Evolutionary conservation across 2,329 filamentous ascomycete genomes (phyloP).

Genomic region (Penicillium polonicum): DNA sequence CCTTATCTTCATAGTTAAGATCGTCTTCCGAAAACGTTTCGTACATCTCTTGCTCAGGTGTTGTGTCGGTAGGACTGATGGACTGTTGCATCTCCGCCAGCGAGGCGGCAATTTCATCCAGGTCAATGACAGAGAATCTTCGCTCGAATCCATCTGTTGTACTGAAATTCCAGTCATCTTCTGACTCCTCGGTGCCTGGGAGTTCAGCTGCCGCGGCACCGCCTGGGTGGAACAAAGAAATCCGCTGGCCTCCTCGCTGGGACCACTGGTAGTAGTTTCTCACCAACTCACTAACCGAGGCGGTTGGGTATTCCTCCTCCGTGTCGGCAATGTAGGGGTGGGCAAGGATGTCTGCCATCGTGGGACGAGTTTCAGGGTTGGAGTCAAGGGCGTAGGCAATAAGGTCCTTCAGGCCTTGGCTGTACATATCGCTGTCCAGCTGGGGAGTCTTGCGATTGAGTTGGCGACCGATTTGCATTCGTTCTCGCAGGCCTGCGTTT

Average conservation of each 20-base stretch:
- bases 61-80: slow-evolving; percentile 32
- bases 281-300: slow-evolving; percentile 46
- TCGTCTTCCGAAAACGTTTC: slow-evolving; percentile 35
- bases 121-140: slow-evolving; percentile 48
- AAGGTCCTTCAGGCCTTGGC: slow-evolving; percentile 46
- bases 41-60: slow-evolving; percentile 26
- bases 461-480: slow-evolving; percentile 49
- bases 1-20: slow-evolving; percentile 47
- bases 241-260: slow-evolving; percentile 48
- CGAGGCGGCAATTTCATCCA: slow-evolving; percentile 49
- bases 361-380: slow-evolving; percentile 45
- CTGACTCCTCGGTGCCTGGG: slow-evolving; percentile 45
- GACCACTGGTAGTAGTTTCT: slow-evolving; percentile 51
- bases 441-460: slow-evolving; percentile 44
- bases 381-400: slow-evolving; percentile 47
- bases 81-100: slow-evolving; percentile 46
- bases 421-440: slow-evolving; percentile 45
- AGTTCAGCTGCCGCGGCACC: slow-evolving; percentile 58
- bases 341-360: slow-evolving; percentile 48
- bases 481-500: slow-evolving; percentile 48
- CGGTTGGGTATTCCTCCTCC: slow-evolving; percentile 46
- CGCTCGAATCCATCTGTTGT: slow-evolving; percentile 62
- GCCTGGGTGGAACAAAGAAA: slow-evolving; percentile 60
- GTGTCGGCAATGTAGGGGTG: slow-evolving; percentile 47
- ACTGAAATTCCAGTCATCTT: slow-evolving; percentile 65